Base-by-base conservation (phyloP, 2,329 filamentous ascomycete species). In the Penicillium sp. region DNA sequence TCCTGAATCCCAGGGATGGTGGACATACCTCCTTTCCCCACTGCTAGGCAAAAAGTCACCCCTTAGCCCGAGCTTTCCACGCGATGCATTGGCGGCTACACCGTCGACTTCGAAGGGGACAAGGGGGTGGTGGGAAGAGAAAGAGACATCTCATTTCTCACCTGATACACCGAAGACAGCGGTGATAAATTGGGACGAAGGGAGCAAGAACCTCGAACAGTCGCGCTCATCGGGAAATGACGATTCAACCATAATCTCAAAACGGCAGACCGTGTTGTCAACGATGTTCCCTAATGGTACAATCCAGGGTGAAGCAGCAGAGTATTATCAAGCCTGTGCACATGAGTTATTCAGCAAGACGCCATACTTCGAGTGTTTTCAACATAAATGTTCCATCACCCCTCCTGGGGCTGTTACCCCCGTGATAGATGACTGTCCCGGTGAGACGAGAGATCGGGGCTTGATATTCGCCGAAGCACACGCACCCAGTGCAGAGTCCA, bases 1-100 rank as follows among this genome's bases (percentile, higher is more conserved):
- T 40, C 77, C 68, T 24, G 64, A 71, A 21, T 79, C 77, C 0
- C 74, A 78, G 50, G 77, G 77, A 15, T 80, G 77, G 77, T 80
- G 77, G 77, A 79, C 72, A 23, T 69, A 74, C 39, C 64, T 79
- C 18, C 68, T 78, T 2, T 78, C 77, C 1, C 77, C 77, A 1
- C 62, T 78, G 5, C 53, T 78, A 2, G 65, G 67, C 47, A 60
- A 63, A 41, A 67, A 65, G 52, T 68, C 64, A 15, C 63, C 61
- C 10, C 47, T 60, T 4, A 60, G 54, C 5, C 49, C 52, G 30
- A 56, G 52, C 7, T 71, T 69, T n/a, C 62, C 64, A 10, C 45
- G 41, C 3, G 34, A 29, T 5, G 34, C 33, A 3, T 44, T 51
- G 23, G 26, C 49, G 1, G 24, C 44, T 8, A 33, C 52, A 6